Base-by-base conservation (phyloP, 805 yeast genomes). In the Candida montana region DNA sequence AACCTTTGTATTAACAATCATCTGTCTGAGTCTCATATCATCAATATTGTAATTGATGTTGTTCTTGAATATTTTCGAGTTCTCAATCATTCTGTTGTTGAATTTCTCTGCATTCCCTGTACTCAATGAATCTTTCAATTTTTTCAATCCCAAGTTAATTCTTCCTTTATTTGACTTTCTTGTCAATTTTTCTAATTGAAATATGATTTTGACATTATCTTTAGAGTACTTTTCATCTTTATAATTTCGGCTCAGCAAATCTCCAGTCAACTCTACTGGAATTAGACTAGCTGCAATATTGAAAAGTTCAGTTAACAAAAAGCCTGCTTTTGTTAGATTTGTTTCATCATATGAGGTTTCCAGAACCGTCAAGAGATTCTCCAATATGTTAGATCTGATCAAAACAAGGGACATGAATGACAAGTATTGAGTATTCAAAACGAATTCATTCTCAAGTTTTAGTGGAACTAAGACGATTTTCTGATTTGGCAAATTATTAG, bases 1-100 rank as follows among this genome's bases (percentile, higher is more conserved):
- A 1, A 93, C 89, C 48, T 72, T 79, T 0, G 95, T 79, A 36
- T 81, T 81, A 23, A 67, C 64, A 7, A 93, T 69, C 63, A 85
- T 66, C 40, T 73, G 70, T 49, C 82, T 80, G 54, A 90, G 75
- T 41, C 80, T 81, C 0, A 66, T 48, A 38, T 87, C 96, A 51
- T 84, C 93, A 30, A 52, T 33, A 3, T 40, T 11, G 13, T 32
- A 37, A 21, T 45, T 42, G 3, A 42, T 12, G 5, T 40, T 49
- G 16, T 36, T 44, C 33, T 36, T 44, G 17, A 43, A 41, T 4
- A 18, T 27, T 54, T 54, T 38, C 49, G 59, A 35, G 9, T 51
- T 48, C 7, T 49, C 31, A 26, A 55, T 45, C n/a, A 67, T 49
- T 13, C n/a, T 34, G 9, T 11, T 26, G 16, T 26, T 37, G 15